phyloP scores from a whole-genome alignment of 163 green algal genomes.

The Coccomyxa subellipsoidea region DNA sequence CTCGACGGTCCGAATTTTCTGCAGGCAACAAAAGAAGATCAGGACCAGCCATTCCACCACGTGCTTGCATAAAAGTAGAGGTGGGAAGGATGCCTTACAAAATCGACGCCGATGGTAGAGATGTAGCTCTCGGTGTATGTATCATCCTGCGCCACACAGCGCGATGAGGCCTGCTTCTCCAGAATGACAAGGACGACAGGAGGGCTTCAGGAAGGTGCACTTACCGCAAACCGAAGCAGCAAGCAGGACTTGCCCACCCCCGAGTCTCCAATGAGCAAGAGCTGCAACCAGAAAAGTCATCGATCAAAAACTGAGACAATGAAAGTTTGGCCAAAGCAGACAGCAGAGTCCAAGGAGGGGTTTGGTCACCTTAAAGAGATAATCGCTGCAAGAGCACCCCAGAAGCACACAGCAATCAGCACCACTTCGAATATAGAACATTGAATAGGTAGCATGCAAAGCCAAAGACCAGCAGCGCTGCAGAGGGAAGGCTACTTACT shows the following conservation, averaged over 20 bases:
- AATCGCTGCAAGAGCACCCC: conserved; percentile 40
- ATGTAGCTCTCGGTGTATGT: conserved; percentile 99
- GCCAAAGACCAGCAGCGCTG: neutral
- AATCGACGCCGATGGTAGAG: conserved; percentile 99
- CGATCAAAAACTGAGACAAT: neutral
- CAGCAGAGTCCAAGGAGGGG: conserved; percentile 79
- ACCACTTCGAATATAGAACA: neutral
- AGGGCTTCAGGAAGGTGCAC: neutral
- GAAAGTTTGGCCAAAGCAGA: neutral
- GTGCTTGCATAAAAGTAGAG: neutral
- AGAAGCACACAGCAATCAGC: neutral
- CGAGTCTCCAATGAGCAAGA: conserved; percentile 83
- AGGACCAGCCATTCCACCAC: neutral
- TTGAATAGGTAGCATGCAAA: neutral
- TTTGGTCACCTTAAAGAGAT: conserved; percentile 79
- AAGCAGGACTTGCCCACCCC: conserved; percentile 86
- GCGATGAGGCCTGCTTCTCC: neutral
- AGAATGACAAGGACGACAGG: neutral
- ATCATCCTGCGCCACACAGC: conserved; percentile 76
- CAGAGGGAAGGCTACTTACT: neutral
- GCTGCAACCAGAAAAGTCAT: conserved; percentile 38
- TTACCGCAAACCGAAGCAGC: conserved; percentile 79
- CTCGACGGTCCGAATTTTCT: conserved; percentile 99
- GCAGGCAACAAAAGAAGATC: conserved; percentile 24
- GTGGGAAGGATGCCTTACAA: conserved; percentile 73